Evolutionary conservation across 306 rosid genomes (phyloP), one percentile per base, ranked within the genome.

Genomic region (Dalbergia oliveri): DNA sequence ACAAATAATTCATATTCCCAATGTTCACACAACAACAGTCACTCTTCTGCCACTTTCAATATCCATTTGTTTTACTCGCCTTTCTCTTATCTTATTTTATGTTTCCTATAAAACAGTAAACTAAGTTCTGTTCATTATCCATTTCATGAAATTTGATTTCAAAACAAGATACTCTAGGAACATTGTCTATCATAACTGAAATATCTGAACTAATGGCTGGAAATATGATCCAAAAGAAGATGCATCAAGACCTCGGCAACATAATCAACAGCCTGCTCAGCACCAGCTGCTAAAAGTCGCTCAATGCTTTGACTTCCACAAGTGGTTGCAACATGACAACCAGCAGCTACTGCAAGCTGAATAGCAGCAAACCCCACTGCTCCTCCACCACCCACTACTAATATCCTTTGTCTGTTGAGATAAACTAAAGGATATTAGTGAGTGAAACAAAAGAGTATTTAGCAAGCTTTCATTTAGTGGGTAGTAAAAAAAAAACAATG

Each of bases 331-430:
- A 93, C 98, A 78, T 70, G 80, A 89, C 99, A 95, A 62, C 96
- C 94, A 66, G 87, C 79, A 21, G 92, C 99, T 47, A 92, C 91
- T 60, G 98, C 88, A 81, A 95, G 85, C 90, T 95, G 99, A 84
- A 91, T 85, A 65, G 96, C 98, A 63, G 92, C 13, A 80, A 88
- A 88, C 35, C 99, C 99, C 57, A 95, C 98, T 51, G 99, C 99
- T 84, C 99, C 99, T 83, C 99, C 96, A 58, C 99, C 99, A 23
- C 98, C 99, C 73, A 93, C 89, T 65, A 95, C 89, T 87, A 95
- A 84, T 69, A 95, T 56, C 83, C 94, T 88, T 90, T 95, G 96
- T 79, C 98, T 93, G 86, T 78, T 78, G 58, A 82, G 75, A 81
- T 73, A 39, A 76, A 64, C 77, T 73, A 63, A 61, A 77, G 60